Percentiles rank a stretch among this genome's conserved stretches.
Conservation (phyloP, 2,329 filamentous ascomycete species). For the Knufia fluminis region DNA sequence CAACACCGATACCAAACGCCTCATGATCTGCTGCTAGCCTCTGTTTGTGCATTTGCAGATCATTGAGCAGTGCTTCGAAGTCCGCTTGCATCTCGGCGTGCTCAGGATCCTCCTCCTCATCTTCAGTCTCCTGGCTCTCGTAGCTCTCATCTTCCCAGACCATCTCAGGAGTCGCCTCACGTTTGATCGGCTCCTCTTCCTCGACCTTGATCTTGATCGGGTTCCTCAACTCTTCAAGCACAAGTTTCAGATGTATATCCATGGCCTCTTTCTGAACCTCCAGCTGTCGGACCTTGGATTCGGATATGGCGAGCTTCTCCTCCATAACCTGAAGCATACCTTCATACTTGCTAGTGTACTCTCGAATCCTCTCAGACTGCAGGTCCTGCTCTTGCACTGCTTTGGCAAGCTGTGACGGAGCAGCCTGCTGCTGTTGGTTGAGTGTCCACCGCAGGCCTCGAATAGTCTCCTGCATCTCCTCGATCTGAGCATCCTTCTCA, state of each 20-base stretch:
- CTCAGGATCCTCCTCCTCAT: conserved; percentile 50
- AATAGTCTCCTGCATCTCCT: conserved; percentile 92
- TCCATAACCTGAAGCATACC: conserved; percentile 95
- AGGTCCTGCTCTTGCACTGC: conserved; percentile 64
- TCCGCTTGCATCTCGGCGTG: conserved; percentile 65
- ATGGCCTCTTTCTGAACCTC: conserved; percentile 86
- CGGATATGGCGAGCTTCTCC: conserved; percentile 78
- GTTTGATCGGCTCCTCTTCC: conserved; percentile 13
- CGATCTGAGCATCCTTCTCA: conserved; percentile 87
- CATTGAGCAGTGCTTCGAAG: conserved; percentile 73
- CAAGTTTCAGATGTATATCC: conserved; percentile 76
- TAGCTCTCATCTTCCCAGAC: conserved; percentile 30
- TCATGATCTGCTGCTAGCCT: conserved; percentile 70
- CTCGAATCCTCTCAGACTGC: conserved; percentile 76
- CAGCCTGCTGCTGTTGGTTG: conserved; percentile 36
- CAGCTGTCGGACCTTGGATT: conserved; percentile 86
- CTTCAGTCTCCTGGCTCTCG: conserved; percentile 31
- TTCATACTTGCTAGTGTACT: conserved; percentile 84
- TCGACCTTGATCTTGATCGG: conserved; percentile 58
- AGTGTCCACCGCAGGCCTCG: conserved; percentile 69
- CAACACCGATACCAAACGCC: conserved; percentile 17
- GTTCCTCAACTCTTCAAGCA: conserved; percentile 77
- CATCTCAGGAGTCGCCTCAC: conserved; percentile 17
- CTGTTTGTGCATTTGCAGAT: conserved; percentile 68
- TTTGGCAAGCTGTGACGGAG: conserved; percentile 44